A percentile compares a stretch with the other conserved stretches of the same genome.
These are phyloP conservation scores for Fraxinus anomala DNA, from an alignment of 257 asterid species.

Conservation along the genomic window DNA sequence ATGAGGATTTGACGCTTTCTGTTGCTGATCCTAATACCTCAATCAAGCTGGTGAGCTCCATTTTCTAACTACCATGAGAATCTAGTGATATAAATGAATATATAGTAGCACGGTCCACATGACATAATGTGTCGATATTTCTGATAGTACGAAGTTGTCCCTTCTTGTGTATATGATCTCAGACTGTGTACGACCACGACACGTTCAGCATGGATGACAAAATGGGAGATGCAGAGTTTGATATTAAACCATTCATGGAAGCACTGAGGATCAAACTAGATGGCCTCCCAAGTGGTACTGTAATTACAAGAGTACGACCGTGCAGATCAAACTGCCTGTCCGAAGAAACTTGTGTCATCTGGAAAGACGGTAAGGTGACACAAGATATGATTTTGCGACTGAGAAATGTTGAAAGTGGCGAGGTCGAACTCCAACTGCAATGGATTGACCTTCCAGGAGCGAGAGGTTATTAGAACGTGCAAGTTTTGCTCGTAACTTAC, in stretches of 20 bases:
- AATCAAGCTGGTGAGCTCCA: conserved; percentile 51
- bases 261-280: conserved; percentile 34
- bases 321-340: conserved; percentile 49
- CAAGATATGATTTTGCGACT: conserved; percentile 61
- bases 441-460: conserved; percentile 60
- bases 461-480: conserved; percentile 24
- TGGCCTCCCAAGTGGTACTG: conserved; percentile 44
- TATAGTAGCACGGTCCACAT: not conserved
- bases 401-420: conserved; percentile 66
- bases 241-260: conserved; percentile 45
- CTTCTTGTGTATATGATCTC: conserved; percentile 11
- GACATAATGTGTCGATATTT: not conserved
- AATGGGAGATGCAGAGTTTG: conserved; percentile 68
- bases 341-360: conserved; percentile 51
- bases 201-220: conserved; percentile 63
- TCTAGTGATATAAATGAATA: too few relatives aligned
- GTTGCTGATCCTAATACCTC: conserved; percentile 50
- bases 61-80: not conserved
- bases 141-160: not conserved
- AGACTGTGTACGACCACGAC: conserved; percentile 73
- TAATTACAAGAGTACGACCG: conserved; percentile 45
- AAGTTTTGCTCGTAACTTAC: not conserved
- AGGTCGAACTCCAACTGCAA: conserved; percentile 58
- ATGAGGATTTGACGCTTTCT: conserved; percentile 82
- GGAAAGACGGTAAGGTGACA: conserved; percentile 48